Conservation (phyloP, 2,329 filamentous ascomycete species). For the Graphium sp. region DNA sequence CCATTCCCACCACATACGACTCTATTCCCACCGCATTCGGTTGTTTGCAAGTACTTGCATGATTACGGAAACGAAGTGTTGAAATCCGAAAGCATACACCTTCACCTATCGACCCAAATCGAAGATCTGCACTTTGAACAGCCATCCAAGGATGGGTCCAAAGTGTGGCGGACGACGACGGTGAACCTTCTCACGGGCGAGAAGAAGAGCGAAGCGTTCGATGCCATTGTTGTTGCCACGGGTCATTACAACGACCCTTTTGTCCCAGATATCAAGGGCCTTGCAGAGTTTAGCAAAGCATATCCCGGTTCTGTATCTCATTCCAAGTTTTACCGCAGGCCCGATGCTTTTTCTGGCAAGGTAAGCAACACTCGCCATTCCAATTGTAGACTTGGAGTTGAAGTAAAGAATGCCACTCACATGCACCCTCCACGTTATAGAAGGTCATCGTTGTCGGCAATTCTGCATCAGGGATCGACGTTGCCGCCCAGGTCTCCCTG, state of each 20-base stretch:
- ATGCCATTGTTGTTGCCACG: conserved; percentile 47
- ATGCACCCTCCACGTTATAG: too few relatives aligned
- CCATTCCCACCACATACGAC: neutral
- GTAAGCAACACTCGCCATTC: too few relatives aligned
- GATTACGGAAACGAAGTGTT: too few relatives aligned
- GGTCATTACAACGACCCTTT: conserved; percentile 51
- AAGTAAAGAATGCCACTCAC: too few relatives aligned
- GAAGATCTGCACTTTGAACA: too few relatives aligned
- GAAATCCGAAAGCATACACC: too few relatives aligned
- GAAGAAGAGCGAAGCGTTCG: conserved; percentile 21
- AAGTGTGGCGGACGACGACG: too few relatives aligned
- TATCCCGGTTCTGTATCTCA: conserved; percentile 38
- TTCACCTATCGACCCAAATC: too few relatives aligned
- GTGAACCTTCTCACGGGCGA: too few relatives aligned
- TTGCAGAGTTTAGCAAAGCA: conserved; percentile 35
- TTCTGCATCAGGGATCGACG: conserved; percentile 33
- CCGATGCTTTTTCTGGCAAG: conserved; percentile 32
- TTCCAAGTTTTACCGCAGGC: conserved; percentile 55
- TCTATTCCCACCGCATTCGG: conserved; percentile 3
- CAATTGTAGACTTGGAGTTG: too few relatives aligned
- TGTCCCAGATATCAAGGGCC: conserved; percentile 41
- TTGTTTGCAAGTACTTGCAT: conserved; percentile 2
- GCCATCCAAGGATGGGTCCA: too few relatives aligned
- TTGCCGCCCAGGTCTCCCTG: conserved; percentile 34
- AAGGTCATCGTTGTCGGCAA: conserved; percentile 22